phyloP scores from a whole-genome alignment of 495 filamentous ascomycete genomes.

The Neurospora sp. region DNA sequence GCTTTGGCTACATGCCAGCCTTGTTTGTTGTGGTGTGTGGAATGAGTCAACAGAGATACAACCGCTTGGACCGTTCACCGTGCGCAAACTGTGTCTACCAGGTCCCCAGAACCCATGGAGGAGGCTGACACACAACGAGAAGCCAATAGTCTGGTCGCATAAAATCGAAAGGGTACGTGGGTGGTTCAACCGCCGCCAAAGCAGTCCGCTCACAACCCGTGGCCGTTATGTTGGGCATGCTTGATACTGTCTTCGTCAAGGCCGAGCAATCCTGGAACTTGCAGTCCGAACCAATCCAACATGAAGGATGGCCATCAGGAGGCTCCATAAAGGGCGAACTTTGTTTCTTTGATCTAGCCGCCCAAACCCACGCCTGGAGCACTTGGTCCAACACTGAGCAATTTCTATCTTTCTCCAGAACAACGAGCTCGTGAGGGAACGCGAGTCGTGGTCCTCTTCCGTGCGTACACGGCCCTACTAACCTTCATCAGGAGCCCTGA shows the following conservation, averaged over 20 bases:
- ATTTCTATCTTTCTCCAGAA: neutral
- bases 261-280: neutral
- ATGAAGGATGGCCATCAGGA: neutral
- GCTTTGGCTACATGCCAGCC: neutral
- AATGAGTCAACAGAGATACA: neutral
- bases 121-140: neutral
- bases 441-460: constrained; percentile 24
- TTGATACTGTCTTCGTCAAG: neutral
- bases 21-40: neutral
- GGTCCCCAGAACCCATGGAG: neutral
- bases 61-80: neutral
- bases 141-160: neutral
- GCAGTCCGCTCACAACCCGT: neutral
- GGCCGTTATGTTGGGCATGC: neutral
- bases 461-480: constrained; percentile 3
- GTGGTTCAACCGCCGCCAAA: neutral
- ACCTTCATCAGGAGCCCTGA: constrained; percentile 14
- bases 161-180: neutral
- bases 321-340: neutral
- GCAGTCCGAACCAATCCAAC: neutral
- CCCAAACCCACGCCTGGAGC: constrained; percentile 6
- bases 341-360: neutral
- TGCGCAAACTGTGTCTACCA: neutral
- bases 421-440: constrained; percentile 8
- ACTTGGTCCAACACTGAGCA: neutral